Percentiles rank a stretch among this genome's conserved stretches.
Evolutionary conservation across 352 stramenopile genomes (phyloP).

Genomic region (Elongisporangium undulatum): DNA sequence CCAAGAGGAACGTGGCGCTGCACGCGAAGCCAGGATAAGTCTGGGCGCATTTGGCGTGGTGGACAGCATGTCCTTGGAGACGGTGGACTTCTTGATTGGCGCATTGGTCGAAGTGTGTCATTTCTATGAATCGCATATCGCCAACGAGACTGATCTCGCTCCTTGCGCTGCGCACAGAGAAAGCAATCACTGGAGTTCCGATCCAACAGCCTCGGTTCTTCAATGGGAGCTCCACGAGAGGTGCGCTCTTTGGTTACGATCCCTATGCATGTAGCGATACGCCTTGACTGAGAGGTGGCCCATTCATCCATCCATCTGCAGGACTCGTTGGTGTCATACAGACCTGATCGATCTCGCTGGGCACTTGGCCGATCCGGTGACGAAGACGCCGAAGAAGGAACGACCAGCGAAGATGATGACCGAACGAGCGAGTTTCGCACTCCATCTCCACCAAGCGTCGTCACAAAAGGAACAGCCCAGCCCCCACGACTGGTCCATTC

Average conservation of each 20-base stretch:
- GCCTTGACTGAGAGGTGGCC: not conserved
- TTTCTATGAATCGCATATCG: not conserved
- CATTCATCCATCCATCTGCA: not conserved
- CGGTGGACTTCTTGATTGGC: not conserved
- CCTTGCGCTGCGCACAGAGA: not conserved
- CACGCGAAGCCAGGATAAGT: not conserved
- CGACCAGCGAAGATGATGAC: not conserved
- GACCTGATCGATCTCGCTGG: not conserved
- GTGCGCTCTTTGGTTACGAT: not conserved
- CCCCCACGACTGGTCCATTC: not conserved
- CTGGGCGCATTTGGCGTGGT: not conserved
- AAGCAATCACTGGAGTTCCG: not conserved
- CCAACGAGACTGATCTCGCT: not conserved
- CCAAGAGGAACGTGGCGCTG: not conserved
- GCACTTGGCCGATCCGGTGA: not conserved
- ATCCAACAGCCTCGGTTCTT: not conserved
- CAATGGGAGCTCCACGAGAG: not conserved
- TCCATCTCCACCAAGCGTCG: not conserved
- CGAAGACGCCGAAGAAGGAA: not conserved
- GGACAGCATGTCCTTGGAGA: not conserved
- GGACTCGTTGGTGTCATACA: not conserved
- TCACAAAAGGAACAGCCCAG: not conserved
- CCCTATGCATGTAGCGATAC: not conserved
- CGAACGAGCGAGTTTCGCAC: not conserved
- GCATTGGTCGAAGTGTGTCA: not conserved